These are phyloP conservation scores for Incumbomyces lentus DNA, from an alignment of 2,329 filamentous ascomycete genomes.

Conservation along the genomic window DNA sequence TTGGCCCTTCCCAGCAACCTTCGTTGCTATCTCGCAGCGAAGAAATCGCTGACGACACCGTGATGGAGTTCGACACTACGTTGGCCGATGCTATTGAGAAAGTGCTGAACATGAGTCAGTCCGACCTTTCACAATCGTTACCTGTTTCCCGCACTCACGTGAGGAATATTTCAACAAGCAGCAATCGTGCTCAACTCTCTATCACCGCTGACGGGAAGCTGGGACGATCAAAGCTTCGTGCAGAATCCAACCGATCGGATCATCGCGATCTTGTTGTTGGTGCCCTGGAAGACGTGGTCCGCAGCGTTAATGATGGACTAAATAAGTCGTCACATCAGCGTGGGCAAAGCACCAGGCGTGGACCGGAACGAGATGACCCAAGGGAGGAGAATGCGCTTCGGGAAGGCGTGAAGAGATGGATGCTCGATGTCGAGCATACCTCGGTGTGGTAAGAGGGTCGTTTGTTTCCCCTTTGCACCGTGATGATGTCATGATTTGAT, in stretches of 20 bases:
- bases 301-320: constrained; percentile 42
- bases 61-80: constrained; percentile 49
- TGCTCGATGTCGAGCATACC: constrained; percentile 39
- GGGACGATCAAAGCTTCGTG: background rate
- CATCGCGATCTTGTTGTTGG: constrained; percentile 46
- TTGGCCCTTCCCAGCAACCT: background rate
- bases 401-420: constrained; percentile 48
- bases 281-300: constrained; percentile 47
- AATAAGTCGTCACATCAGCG: constrained; percentile 30
- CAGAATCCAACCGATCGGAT: constrained; percentile 25
- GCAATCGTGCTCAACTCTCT: constrained; percentile 21
- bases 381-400: constrained; percentile 41
- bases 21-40: constrained; percentile 30
- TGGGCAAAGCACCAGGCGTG: constrained; percentile 24
- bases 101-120: constrained; percentile 28
- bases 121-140: background rate
- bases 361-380: constrained; percentile 19
- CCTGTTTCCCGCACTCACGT: constrained; percentile 11
- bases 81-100: constrained; percentile 49
- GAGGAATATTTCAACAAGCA: constrained; percentile 12
- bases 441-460: constrained; percentile 9
- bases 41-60: constrained; percentile 42
- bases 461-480: too few relatives aligned
- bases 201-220: constrained; percentile 35
- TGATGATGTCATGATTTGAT: background rate